Evolutionary conservation across 2,329 filamentous ascomycete species (phyloP).

Genomic region (Ceratocystis eucalypticola): DNA sequence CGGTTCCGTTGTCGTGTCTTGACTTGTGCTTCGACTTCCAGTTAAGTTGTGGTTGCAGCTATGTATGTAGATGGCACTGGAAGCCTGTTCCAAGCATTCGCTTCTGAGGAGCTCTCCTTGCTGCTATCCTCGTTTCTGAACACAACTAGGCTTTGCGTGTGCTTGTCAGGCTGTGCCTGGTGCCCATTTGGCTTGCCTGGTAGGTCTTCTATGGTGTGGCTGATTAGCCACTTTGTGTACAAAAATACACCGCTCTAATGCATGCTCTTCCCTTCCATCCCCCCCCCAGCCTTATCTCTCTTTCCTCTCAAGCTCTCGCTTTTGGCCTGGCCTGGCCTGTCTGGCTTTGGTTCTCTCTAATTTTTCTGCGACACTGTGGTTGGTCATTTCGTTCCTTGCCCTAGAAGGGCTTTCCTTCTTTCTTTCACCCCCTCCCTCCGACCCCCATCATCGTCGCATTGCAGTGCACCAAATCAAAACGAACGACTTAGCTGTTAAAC

Average conservation of each 20-base stretch:
- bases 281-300: not conserved
- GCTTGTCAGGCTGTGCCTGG: not conserved
- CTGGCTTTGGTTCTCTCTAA: not conserved
- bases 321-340: not conserved
- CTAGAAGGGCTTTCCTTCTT: not conserved
- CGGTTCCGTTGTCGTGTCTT: not conserved
- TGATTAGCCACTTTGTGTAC: not conserved
- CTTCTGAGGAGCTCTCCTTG: not conserved
- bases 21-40: too few species aligned
- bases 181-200: not conserved
- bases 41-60: not conserved
- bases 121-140: not conserved
- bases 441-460: not conserved
- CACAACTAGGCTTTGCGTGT: not conserved
- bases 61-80: not conserved
- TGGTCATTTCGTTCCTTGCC: conserved; percentile 3
- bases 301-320: not conserved
- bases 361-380: conserved; percentile 3
- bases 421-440: not conserved
- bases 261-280: not conserved
- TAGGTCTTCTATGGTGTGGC: not conserved
- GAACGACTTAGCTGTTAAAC: not conserved
- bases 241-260: conserved; percentile 5
- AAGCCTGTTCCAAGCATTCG: not conserved
- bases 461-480: not conserved